Evolutionary conservation across 2,329 filamentous ascomycete species (phyloP).

Genomic region (Amauroascus verrucosus): DNA sequence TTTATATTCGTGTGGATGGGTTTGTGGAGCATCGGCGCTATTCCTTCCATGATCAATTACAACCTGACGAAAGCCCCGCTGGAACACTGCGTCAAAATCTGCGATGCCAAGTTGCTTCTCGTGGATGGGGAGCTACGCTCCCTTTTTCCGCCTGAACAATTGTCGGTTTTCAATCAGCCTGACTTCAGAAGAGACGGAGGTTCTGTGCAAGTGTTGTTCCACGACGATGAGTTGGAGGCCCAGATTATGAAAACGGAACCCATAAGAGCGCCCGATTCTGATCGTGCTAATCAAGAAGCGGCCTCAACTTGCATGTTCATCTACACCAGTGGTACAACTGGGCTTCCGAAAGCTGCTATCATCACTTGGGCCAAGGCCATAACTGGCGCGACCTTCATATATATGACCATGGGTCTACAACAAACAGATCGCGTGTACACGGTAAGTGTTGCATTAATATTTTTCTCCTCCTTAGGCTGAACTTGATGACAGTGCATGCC

Average conservation of each 20-base stretch:
- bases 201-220: slow-evolving; percentile 49
- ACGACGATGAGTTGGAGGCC: slow-evolving; percentile 49
- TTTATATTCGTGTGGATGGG: slow-evolving; percentile 68
- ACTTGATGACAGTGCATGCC: slow-evolving; percentile 62
- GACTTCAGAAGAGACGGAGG: slow-evolving; percentile 33
- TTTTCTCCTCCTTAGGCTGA: not conserved
- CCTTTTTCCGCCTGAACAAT: slow-evolving; percentile 37
- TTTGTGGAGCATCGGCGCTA: slow-evolving; percentile 72
- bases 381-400: slow-evolving; percentile 44
- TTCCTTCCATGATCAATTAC: slow-evolving; percentile 81
- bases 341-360: slow-evolving; percentile 69
- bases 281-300: slow-evolving; percentile 42
- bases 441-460: slow-evolving; percentile 37
- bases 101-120: slow-evolving; percentile 56
- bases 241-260: slow-evolving; percentile 45
- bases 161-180: slow-evolving; percentile 31
- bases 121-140: slow-evolving; percentile 57
- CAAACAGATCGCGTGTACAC: slow-evolving; percentile 64
- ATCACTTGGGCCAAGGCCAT: slow-evolving; percentile 61
- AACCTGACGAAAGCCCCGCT: slow-evolving; percentile 64
- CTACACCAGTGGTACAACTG: slow-evolving; percentile 78
- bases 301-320: slow-evolving; percentile 62
- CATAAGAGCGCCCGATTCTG: slow-evolving; percentile 49
- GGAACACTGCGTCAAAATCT: slow-evolving; percentile 61
- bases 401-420: slow-evolving; percentile 48